Base-by-base conservation (phyloP, 345 rosid genomes). In the Noccaea bulbosa region DNA sequence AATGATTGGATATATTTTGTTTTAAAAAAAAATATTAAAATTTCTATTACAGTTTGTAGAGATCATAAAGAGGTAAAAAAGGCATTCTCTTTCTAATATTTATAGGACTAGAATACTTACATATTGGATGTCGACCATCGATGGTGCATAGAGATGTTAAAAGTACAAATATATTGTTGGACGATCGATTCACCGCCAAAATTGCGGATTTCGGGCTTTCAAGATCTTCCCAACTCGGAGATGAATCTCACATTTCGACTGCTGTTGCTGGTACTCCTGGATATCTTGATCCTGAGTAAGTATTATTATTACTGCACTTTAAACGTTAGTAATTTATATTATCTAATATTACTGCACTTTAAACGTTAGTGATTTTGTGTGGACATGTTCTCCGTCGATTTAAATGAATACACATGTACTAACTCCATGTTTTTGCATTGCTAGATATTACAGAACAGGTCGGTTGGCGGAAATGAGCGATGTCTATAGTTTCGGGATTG, bases 401-500 rank as follows among this genome's bases (percentile, higher is more conserved):
- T 1, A 5, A 50, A 0, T 61, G 47, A 27, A 5, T 5, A 66
- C 5, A 41, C 14, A 6, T 53, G 6, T 15, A 32, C 37, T 0
- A 20, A 45, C 5, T 56, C 0, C 14, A 35, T 40, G 2, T 32
- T 8, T 2, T 46, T 34, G 27, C 12, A n/a, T n/a, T 17, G 32
- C 43, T 37, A 81, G 79, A 62, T 65, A 46, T 14, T 63, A 57
- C 15, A 30, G 15, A 11, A 79, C 77, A 1, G 34, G 65, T 54
- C 70, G 72, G 49, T 55, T 85, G 5, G 74, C 74, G 0, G 71
- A 75, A 63, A 83, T 72, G 61, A 86, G 81, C 5, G 86, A 83
- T 65, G 79, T 86, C 3, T 86, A 82, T 37, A 80, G 83, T 41
- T 85, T 80, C 11, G 82, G 87, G 8, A 76, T 85, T 11, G 65